A percentile compares a stretch with the other conserved stretches of the same genome.
Evolutionary conservation across 176 grass and related monocot genomes (phyloP).

Genomic region (Coix lacrymajobi): DNA sequence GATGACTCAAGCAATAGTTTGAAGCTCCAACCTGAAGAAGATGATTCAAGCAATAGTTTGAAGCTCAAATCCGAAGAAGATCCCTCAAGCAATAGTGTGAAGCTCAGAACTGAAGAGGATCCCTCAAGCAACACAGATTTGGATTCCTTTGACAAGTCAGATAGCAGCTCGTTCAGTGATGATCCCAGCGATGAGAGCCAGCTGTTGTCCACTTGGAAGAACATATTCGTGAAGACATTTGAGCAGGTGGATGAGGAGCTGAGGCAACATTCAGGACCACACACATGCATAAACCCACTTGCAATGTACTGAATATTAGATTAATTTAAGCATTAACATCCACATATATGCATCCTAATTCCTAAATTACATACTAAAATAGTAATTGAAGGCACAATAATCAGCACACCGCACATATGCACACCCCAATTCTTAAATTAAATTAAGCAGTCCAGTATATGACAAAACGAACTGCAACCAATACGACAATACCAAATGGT

Average conservation of each 20-base stretch:
- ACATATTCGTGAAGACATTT: constrained; percentile 48
- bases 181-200: constrained; percentile 3
- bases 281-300: no score
- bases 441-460: no score
- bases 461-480: no score
- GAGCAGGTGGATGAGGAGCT: constrained; percentile 77
- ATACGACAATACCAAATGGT: no score
- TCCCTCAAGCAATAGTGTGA: not conserved
- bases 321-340: no score
- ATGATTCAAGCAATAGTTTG: not conserved
- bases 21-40: not conserved
- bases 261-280: constrained; percentile 18
- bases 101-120: not conserved
- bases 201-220: constrained; percentile 49
- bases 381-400: no score
- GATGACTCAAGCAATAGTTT: not conserved
- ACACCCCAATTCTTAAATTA: no score
- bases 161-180: constrained; percentile 10
- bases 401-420: no score
- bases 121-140: not conserved
- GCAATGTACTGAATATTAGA: no score
- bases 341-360: no score
- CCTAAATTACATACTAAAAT: no score
- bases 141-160: constrained; percentile 34
- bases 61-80: not conserved